phyloP scores from a whole-genome alignment of 768 basidiomycete genomes.

The Naganishia vishniacii region DNA sequence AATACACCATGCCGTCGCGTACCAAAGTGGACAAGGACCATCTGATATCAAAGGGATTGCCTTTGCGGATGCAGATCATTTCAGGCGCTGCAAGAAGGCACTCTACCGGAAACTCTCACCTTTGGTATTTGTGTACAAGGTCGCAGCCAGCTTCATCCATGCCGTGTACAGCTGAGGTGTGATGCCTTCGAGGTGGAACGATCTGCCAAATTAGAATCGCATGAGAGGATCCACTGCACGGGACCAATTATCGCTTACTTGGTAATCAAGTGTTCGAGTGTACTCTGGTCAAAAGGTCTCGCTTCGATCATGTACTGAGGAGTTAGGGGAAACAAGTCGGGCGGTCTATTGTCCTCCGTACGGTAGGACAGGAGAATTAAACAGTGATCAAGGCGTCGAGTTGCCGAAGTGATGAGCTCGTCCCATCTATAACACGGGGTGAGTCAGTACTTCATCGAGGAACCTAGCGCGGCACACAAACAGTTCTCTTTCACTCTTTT shows the following conservation, averaged over 20 bases:
- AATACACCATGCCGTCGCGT: neutral
- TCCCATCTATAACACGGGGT: constrained; percentile 7
- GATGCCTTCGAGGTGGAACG: constrained; percentile 18
- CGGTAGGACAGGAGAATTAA: constrained; percentile 34
- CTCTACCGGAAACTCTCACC: neutral
- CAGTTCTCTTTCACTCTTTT: constrained; percentile 22
- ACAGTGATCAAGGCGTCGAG: constrained; percentile 28
- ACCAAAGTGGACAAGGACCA: constrained; percentile 7
- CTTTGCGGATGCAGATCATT: neutral
- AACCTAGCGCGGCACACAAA: neutral
- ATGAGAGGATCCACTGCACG: neutral
- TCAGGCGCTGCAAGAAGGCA: neutral
- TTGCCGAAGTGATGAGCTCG: constrained; percentile 10
- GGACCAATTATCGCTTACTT: neutral
- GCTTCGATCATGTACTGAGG: constrained; percentile 23
- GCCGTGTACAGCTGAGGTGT: neutral
- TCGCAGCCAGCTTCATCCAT: neutral
- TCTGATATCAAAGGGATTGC: constrained; percentile 7
- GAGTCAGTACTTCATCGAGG: neutral
- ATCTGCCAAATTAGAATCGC: neutral
- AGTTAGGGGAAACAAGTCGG: constrained; percentile 7
- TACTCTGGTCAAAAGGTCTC: neutral
- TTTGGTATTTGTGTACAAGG: neutral
- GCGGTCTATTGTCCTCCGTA: constrained; percentile 21
- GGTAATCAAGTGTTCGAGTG: neutral